Percentiles rank a stretch among this genome's conserved stretches.
These are phyloP conservation scores for Clitopilus hobsonii DNA, from an alignment of 768 basidiomycete species.

Conservation along the genomic window DNA sequence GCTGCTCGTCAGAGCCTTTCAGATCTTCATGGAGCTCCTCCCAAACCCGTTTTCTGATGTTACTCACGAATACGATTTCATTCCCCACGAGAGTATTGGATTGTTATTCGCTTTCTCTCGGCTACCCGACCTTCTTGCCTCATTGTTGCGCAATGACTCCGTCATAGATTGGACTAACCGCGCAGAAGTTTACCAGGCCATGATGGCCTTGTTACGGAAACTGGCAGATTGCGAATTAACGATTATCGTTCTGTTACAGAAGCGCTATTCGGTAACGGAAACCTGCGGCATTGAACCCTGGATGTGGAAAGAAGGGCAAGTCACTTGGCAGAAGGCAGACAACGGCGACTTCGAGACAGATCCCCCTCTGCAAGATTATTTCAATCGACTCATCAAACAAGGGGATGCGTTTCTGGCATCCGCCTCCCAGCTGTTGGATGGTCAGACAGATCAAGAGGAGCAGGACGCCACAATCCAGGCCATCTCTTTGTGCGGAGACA, in stretches of 20 bases:
- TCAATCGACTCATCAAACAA: constrained; percentile 49
- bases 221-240: constrained; percentile 51
- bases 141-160: constrained; percentile 51
- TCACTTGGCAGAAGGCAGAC: constrained; percentile 32
- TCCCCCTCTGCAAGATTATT: constrained; percentile 43
- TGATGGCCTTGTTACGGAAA: constrained; percentile 40
- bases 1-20: constrained; percentile 30
- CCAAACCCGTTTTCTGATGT: constrained; percentile 41
- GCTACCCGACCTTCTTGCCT: constrained; percentile 38
- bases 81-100: constrained; percentile 42
- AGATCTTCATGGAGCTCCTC: constrained; percentile 33
- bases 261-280: constrained; percentile 30
- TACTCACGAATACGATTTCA: constrained; percentile 40
- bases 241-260: constrained; percentile 36
- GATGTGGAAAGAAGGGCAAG: constrained; percentile 41
- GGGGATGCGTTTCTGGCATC: constrained; percentile 45
- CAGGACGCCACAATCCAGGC: constrained; percentile 37
- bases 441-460: constrained; percentile 20
- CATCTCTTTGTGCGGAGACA: constrained; percentile 45
- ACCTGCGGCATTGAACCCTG: constrained; percentile 40
- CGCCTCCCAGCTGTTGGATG: constrained; percentile 34
- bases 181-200: constrained; percentile 41
- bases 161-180: constrained; percentile 49
- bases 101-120: constrained; percentile 39
- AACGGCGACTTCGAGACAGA: constrained; percentile 25